phyloP scores from a whole-genome alignment of 2,329 filamentous ascomycete genomes.

The Graphium sp. region DNA sequence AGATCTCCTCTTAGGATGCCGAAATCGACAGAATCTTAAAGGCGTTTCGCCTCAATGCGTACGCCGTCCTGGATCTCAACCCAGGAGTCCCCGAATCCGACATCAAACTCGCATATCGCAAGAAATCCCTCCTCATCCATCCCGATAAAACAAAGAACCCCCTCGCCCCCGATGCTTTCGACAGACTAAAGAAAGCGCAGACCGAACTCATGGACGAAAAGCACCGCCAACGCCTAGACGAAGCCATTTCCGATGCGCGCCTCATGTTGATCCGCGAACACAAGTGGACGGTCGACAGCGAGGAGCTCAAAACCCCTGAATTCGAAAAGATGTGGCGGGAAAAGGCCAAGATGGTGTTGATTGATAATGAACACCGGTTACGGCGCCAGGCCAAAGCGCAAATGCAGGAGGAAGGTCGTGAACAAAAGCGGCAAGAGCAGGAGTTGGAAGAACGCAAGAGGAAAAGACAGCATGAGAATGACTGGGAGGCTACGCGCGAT shows the following conservation, averaged over 20 bases:
- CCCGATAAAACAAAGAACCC: slow-evolving; percentile 94
- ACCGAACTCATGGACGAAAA: slow-evolving; percentile 88
- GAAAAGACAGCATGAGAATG: slow-evolving; percentile 82
- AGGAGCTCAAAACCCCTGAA: slow-evolving; percentile 68
- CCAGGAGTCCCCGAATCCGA: slow-evolving; percentile 90
- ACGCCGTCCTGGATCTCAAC: slow-evolving; percentile 88
- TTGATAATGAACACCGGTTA: slow-evolving; percentile 80
- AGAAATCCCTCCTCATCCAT: slow-evolving; percentile 97
- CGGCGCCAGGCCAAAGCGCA: slow-evolving; percentile 78
- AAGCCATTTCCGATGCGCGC: slow-evolving; percentile 88
- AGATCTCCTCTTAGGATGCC: slow-evolving; percentile 65
- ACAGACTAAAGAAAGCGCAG: slow-evolving; percentile 90
- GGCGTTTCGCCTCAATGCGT: slow-evolving; percentile 67
- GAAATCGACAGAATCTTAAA: slow-evolving; percentile 91
- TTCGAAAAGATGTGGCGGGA: slow-evolving; percentile 79
- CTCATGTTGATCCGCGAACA: slow-evolving; percentile 88
- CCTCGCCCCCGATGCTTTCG: slow-evolving; percentile 83
- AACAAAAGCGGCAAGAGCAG: slow-evolving; percentile 72
- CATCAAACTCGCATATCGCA: slow-evolving; percentile 88
- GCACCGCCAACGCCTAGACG: slow-evolving; percentile 70
- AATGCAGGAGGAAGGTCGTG: slow-evolving; percentile 89
- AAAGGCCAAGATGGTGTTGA: slow-evolving; percentile 76
- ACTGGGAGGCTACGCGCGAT: slow-evolving; percentile 88
- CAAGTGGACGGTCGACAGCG: slow-evolving; percentile 80
- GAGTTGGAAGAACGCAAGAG: slow-evolving; percentile 67